These are phyloP conservation scores for Tarenaya hassleriana DNA, from an alignment of 345 rosid species.

Conservation along the genomic window DNA sequence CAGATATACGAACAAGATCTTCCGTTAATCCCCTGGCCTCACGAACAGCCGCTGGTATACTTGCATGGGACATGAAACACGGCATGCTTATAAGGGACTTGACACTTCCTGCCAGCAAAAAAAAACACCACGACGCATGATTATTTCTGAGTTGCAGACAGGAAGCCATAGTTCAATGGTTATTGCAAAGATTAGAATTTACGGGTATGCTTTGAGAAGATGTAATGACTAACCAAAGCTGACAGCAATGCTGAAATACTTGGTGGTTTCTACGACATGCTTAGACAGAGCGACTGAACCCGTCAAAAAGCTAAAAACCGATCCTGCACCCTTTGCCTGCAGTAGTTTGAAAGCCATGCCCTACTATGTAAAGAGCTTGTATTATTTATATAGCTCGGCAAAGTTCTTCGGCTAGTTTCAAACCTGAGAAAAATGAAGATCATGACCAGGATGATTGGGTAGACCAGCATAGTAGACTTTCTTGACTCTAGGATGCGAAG, in stretches of 20 bases:
- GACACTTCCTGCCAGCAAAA: conserved; percentile 64
- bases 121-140: neutral
- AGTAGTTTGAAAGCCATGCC: conserved; percentile 12
- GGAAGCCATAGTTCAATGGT: conserved; percentile 3
- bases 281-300: conserved; percentile 83
- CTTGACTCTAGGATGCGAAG: conserved; percentile 76
- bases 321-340: conserved; percentile 95
- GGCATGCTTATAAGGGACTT: conserved; percentile 98
- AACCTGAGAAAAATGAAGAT: conserved; percentile 91
- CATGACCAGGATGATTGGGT: conserved; percentile 74
- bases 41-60: conserved; percentile 71
- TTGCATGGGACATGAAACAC: conserved; percentile 97
- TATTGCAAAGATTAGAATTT: neutral
- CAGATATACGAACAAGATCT: conserved; percentile 84
- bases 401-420: neutral
- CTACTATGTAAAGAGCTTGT: neutral
- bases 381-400: neutral
- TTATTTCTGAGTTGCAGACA: conserved; percentile 3
- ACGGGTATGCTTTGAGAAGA: too few relatives aligned
- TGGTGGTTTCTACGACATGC: conserved; percentile 79
- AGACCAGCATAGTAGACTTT: conserved; percentile 85
- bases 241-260: conserved; percentile 89
- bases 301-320: conserved; percentile 90
- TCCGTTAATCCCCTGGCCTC: conserved; percentile 89
- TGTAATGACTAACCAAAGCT: conserved; percentile 70